phyloP scores from a whole-genome alignment of 2,329 filamentous ascomycete genomes.

The Pyrenophora seminiperda region DNA sequence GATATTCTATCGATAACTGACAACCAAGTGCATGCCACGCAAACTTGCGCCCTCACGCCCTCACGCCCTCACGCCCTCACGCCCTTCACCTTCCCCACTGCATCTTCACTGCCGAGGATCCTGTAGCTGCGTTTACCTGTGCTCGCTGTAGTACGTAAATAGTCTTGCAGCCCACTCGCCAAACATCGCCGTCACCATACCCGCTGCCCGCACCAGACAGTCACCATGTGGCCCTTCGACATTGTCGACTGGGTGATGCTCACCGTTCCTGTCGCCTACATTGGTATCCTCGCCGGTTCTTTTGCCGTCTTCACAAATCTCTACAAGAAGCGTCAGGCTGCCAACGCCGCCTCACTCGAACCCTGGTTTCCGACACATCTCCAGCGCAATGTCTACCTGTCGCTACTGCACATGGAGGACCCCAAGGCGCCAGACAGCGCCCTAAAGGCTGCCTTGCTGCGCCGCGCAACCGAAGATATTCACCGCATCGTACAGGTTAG shows the following conservation, averaged over 20 bases:
- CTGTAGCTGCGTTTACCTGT: conserved; percentile 23
- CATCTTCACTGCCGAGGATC: conserved; percentile 13
- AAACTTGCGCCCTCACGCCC: too few species aligned
- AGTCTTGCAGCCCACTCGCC: neutral
- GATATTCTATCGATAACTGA: conserved; percentile 31
- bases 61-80: too few species aligned
- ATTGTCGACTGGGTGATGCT: conserved; percentile 82
- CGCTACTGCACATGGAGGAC: conserved; percentile 81
- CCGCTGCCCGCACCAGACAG: conserved; percentile 11
- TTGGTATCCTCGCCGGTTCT: conserved; percentile 83
- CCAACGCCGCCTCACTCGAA: conserved; percentile 79
- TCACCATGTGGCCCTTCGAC: conserved; percentile 45
- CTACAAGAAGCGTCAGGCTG: conserved; percentile 88
- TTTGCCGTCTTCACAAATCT: conserved; percentile 90
- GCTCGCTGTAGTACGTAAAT: neutral
- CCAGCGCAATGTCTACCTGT: conserved; percentile 92
- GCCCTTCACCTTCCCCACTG: conserved; percentile 9
- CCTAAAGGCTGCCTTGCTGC: conserved; percentile 83
- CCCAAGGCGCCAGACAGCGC: conserved; percentile 78
- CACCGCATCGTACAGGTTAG: conserved; percentile 87
- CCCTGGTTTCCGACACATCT: conserved; percentile 94
- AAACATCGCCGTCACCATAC: neutral
- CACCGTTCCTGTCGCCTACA: conserved; percentile 84
- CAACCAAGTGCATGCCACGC: conserved; percentile 7
- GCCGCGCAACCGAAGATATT: conserved; percentile 91